Evolutionary conservation across 345 rosid genomes (phyloP), one percentile per base, ranked within the genome.

Genomic region (Rubroshorea leprosula): DNA sequence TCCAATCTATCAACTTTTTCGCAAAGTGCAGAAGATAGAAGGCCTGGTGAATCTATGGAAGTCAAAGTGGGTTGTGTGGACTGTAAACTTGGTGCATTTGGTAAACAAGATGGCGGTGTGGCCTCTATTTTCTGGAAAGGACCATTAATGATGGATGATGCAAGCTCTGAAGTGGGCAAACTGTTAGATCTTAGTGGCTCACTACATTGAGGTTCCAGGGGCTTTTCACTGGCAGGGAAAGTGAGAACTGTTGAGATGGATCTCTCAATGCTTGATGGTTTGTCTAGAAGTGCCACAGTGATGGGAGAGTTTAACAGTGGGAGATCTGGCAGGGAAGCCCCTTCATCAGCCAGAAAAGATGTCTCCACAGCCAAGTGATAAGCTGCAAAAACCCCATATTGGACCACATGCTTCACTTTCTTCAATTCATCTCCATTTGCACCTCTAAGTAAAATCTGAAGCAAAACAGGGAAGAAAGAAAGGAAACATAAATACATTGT

Each of bases 361-460:
- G 96, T 94, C 79, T 90, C 96, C 49, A 85, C 51, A 46, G 92
- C 99, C 78, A 94, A 68, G 72, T 94, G 99, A 78, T 94, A 94
- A 48, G 99, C 99, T 55, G 99, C 99, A 70, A 94, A 94, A 68
- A 94, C 75, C 61, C 99, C 99, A 74, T 94, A 94, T 49, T 94
- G 96, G 64, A 90, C 90, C 58, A 94, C 96, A 68, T 87, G 96
- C 80, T 94, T 94, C 63, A 94, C 89, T 71, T 87, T 94, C 81
- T 90, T 94, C 80, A 94, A 58, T 67, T 90, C 95, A 24, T 84
- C 95, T 55, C 78, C 87, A 62, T 76, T 71, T 52, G 97, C 99
- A 62, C 99, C 99, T 74, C 84, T 80, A 55, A 90, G 95, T 63
- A 94, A 78, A 79, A 94, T 94, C 97, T 94, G 86, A 67, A 69